Evolutionary conservation across 2,329 filamentous ascomycete species (phyloP).

Genomic region (Paraphaeosphaeria sporulosa): DNA sequence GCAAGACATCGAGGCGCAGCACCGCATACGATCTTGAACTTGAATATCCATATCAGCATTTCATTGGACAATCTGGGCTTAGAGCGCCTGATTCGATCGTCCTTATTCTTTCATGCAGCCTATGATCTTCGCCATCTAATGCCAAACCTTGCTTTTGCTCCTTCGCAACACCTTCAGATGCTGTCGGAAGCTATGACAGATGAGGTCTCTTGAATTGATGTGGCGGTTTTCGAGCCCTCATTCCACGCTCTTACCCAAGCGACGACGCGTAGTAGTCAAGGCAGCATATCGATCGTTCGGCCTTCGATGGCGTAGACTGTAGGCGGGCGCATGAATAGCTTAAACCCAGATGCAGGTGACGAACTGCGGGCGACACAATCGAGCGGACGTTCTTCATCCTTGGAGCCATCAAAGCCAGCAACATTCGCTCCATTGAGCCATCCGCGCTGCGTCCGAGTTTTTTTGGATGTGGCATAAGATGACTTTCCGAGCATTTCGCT

Average conservation of each 20-base stretch:
- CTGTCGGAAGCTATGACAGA: background rate
- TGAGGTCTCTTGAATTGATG: background rate
- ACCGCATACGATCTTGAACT: background rate
- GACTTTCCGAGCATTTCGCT: background rate
- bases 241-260: background rate
- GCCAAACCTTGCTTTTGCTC: no score
- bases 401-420: background rate
- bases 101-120: no score
- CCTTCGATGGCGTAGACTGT: background rate
- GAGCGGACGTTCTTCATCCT: background rate
- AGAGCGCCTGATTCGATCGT: no score
- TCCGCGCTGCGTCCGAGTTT: background rate
- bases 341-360: background rate
- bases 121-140: no score
- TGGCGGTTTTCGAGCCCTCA: background rate
- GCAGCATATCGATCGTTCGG: background rate
- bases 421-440: background rate
- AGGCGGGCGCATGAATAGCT: background rate
- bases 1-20: conserved; percentile 2
- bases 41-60: background rate
- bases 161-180: no score
- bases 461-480: background rate
- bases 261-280: background rate
- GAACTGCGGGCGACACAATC: background rate
- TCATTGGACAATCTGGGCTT: background rate